A percentile compares a stretch with the other conserved stretches of the same genome.
phyloP scores from a whole-genome alignment of 495 filamentous ascomycete species.

The Talaromyces borbonicus region DNA sequence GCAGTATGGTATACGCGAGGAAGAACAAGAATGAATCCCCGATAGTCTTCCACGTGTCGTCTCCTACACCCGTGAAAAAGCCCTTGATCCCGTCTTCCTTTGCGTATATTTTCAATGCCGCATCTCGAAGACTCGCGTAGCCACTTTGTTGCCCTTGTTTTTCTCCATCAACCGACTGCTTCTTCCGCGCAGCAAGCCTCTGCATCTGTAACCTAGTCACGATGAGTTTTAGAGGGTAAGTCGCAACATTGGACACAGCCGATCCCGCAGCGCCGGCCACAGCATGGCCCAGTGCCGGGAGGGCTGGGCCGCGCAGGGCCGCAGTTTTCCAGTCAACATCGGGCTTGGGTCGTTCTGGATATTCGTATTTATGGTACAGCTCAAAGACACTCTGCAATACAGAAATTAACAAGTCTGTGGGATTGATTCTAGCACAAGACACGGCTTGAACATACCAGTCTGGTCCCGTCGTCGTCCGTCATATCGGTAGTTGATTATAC shows the following conservation, averaged over 20 bases:
- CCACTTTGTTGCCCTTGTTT: constrained; percentile 28
- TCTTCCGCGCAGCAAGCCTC: constrained; percentile 30
- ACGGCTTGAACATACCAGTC: not conserved
- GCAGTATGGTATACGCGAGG: constrained; percentile 65
- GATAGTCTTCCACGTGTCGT: constrained; percentile 64
- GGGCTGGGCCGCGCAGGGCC: constrained; percentile 38
- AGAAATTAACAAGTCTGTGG: not conserved
- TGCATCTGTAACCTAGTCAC: constrained; percentile 81
- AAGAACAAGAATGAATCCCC: constrained; percentile 79
- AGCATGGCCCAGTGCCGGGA: constrained; percentile 87
- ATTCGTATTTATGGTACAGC: constrained; percentile 38
- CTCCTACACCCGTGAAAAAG: constrained; percentile 65
- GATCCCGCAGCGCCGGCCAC: constrained; percentile 70
- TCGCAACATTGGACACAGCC: constrained; percentile 66
- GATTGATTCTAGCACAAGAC: not conserved
- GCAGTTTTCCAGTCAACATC: constrained; percentile 23
- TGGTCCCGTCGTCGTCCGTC: constrained; percentile 6
- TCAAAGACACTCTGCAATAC: constrained; percentile 36
- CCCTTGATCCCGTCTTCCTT: constrained; percentile 57
- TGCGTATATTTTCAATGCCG: constrained; percentile 59
- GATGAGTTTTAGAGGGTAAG: constrained; percentile 80
- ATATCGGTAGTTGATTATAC: too few relatives aligned
- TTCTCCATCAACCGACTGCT: constrained; percentile 14
- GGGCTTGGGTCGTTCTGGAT: constrained; percentile 18
- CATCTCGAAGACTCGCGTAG: constrained; percentile 56